phyloP scores from a whole-genome alignment of 2,329 filamentous ascomycete genomes.

The Phialemoniopsis sp. region DNA sequence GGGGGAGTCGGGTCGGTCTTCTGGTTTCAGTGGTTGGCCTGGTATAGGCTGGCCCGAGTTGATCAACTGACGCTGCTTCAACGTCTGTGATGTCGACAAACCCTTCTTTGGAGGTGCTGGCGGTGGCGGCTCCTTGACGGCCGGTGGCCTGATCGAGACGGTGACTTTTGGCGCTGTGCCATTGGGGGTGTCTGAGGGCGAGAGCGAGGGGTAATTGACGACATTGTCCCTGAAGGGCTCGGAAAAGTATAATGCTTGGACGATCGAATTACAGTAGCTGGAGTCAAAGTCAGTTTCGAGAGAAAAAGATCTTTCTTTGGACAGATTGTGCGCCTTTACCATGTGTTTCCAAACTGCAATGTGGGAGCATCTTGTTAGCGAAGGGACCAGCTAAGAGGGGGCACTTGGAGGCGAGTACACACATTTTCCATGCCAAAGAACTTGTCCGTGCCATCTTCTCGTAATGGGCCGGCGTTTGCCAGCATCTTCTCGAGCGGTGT shows the following conservation, averaged over 20 bases:
- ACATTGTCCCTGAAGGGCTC: conserved; percentile 91
- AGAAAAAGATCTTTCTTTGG: not conserved
- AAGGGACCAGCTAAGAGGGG: too few species aligned
- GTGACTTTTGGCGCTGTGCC: conserved; percentile 51
- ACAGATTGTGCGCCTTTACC: conserved; percentile 50
- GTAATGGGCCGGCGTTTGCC: conserved; percentile 72
- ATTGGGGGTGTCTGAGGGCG: conserved; percentile 66
- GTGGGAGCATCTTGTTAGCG: conserved; percentile 26
- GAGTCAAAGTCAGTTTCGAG: conserved; percentile 5
- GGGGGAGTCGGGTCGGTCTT: conserved; percentile 90
- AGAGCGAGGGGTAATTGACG: conserved; percentile 78
- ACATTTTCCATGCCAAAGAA: conserved; percentile 99
- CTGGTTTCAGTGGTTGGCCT: conserved; percentile 58
- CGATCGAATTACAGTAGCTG: conserved; percentile 97
- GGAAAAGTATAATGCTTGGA: conserved; percentile 96
- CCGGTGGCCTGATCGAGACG: conserved; percentile 54
- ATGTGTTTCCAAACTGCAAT: conserved; percentile 89
- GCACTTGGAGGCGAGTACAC: conserved; percentile 42
- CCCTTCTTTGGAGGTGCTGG: conserved; percentile 37
- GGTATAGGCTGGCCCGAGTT: conserved; percentile 46
- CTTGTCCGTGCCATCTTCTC: conserved; percentile 89
- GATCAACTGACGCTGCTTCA: conserved; percentile 51
- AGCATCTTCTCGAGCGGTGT: conserved; percentile 72
- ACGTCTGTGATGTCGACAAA: conserved; percentile 50
- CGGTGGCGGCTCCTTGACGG: conserved; percentile 31